Evolutionary conservation across 2,329 filamentous ascomycete species (phyloP), one percentile per base, ranked within the genome.

Genomic region (Xylaria sp.): DNA sequence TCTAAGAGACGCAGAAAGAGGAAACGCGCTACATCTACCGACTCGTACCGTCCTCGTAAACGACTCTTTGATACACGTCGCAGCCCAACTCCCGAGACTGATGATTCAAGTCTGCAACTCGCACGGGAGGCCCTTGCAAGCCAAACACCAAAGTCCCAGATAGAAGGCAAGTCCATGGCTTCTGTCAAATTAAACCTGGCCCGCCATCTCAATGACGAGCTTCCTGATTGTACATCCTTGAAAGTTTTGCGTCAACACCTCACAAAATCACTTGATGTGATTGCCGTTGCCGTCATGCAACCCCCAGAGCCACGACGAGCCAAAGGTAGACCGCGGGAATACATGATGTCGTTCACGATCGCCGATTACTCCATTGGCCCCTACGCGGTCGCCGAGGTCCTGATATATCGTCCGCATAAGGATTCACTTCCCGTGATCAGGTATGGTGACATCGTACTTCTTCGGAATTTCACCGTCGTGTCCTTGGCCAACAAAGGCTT

Each of bases 371-470:
- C 86, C 1, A 82, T 84, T 23, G 85, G 84, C 3, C 86, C 87
- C 1, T 78, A 80, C 10, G 77, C 79, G 15, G 84, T 89, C 1
- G 81, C 81, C 13, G 84, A 89, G 74, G 87, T 88, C 31, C 84
- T 87, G 72, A 78, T 91, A 18, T 89, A 86, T 78, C 84, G 88
- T 15, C 85, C 87, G 12, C 87, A 91, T 75, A 86, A 85, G 74
- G 82, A 86, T 7, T 84, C 85, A 2, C 80, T 91, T 54, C 89
- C 89, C 1, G 76, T 83, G 2, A 83, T 90, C 10, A 82, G 83
- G 48, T 79, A 81, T 4, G 89, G 89, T 6, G 88, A 91, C 73
- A 83, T 87, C 1, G 82, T 91, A 39, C 81, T 91, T 39, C 83
- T 91, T 48, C 84, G 86, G 28, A 82, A 84, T 57, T 88, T 91